phyloP scores from a whole-genome alignment of 2,329 filamentous ascomycete genomes.

The Neonectria hederae region DNA sequence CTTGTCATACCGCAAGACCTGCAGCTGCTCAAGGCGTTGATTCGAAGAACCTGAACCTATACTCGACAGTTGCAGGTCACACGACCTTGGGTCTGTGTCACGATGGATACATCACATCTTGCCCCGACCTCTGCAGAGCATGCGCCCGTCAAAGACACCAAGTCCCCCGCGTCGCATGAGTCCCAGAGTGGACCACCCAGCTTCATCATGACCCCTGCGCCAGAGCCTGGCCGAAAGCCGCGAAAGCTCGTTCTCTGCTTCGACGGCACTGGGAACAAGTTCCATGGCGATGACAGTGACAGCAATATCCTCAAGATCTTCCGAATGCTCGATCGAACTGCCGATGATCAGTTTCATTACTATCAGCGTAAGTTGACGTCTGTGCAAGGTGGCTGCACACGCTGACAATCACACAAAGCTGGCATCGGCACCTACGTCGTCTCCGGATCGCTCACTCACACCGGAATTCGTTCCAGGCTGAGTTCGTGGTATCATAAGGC shows the following conservation, averaged over 20 bases:
- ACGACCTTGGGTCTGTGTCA: constrained; percentile 15
- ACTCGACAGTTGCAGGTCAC: not conserved
- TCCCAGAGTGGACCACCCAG: constrained; percentile 37
- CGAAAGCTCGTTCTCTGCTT: constrained; percentile 69
- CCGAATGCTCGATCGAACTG: constrained; percentile 72
- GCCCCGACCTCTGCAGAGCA: constrained; percentile 31
- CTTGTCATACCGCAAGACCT: constrained; percentile 8
- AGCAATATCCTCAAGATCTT: constrained; percentile 77
- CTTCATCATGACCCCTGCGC: constrained; percentile 31
- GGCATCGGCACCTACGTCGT: constrained; percentile 80
- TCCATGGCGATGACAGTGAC: constrained; percentile 69
- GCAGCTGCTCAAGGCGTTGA: constrained; percentile 11
- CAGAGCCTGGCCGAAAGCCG: constrained; percentile 33
- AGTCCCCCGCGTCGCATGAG: constrained; percentile 27
- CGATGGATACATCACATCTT: constrained; percentile 40
- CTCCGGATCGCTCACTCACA: constrained; percentile 67
- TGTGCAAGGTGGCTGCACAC: not conserved
- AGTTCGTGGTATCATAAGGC: constrained; percentile 76
- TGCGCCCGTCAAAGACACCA: constrained; percentile 22
- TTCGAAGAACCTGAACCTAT: not conserved
- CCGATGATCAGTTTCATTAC: constrained; percentile 70
- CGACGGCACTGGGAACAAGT: constrained; percentile 72
- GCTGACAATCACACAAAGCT: constrained; percentile 48
- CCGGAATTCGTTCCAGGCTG: constrained; percentile 63
- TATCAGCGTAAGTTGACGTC: constrained; percentile 64